A percentile compares a stretch with the other conserved stretches of the same genome.
Conservation (phyloP, 805 yeast species). For the Yamadazyma paraphyllophila region DNA sequence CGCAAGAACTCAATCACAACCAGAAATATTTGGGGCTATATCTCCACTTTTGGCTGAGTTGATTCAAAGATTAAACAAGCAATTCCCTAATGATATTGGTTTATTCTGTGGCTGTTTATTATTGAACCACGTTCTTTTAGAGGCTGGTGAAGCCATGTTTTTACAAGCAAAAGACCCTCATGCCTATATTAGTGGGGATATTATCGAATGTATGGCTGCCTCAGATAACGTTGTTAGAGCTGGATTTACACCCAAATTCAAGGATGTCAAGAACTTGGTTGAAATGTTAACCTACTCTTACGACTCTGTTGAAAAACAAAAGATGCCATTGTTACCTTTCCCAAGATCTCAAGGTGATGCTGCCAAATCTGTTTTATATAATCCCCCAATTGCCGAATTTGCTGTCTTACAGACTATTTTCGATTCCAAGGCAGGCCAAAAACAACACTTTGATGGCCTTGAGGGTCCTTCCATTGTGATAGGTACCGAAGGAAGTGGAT, state of each 20-base stretch:
- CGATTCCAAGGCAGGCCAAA: slow-evolving; percentile 43
- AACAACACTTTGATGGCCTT: slow-evolving; percentile 57
- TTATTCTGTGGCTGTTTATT: slow-evolving; percentile 92
- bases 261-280: slow-evolving; percentile 88
- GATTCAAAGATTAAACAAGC: slow-evolving; percentile 73
- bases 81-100: slow-evolving; percentile 93
- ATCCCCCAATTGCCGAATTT: slow-evolving; percentile 97
- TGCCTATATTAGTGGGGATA: slow-evolving; percentile 95
- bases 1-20: slow-evolving; percentile 55
- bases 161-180: slow-evolving; percentile 97
- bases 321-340: slow-evolving; percentile 68
- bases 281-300: slow-evolving; percentile 86
- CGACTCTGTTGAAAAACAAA: slow-evolving; percentile 89
- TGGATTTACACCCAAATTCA: slow-evolving; percentile 99
- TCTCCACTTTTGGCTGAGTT: slow-evolving; percentile 62
- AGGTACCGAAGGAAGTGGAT: slow-evolving; percentile 79
- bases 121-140: slow-evolving; percentile 80
- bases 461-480: slow-evolving; percentile 88
- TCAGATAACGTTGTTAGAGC: slow-evolving; percentile 97
- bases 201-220: slow-evolving; percentile 99
- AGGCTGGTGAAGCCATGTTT: slow-evolving; percentile 94
- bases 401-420: slow-evolving; percentile 84
- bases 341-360: slow-evolving; percentile 66
- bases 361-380: slow-evolving; percentile 58
- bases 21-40: slow-evolving; percentile 53